These are phyloP conservation scores for Xylariales sp. DNA, from an alignment of 2,329 filamentous ascomycete genomes.

Conservation along the genomic window DNA sequence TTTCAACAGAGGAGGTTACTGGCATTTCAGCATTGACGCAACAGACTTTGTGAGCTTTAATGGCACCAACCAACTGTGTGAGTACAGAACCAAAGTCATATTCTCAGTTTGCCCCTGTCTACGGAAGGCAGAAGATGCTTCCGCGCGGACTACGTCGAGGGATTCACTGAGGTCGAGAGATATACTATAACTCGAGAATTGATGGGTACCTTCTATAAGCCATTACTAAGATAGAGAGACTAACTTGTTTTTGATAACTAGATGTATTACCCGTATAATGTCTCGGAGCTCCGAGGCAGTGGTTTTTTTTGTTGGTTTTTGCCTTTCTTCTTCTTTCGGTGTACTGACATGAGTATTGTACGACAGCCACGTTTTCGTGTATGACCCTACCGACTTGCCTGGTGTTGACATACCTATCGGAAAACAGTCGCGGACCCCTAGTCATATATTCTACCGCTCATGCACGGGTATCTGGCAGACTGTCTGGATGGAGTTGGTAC, in stretches of 20 bases:
- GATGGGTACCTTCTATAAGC: too few relatives aligned
- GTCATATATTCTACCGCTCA: constrained; percentile 66
- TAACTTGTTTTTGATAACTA: too few relatives aligned
- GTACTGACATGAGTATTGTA: neutral
- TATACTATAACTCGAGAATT: too few relatives aligned
- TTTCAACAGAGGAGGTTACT: constrained; percentile 57
- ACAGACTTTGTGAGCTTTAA: constrained; percentile 38
- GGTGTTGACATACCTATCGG: constrained; percentile 57
- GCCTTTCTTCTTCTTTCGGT: constrained; percentile 4
- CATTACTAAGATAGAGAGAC: too few relatives aligned
- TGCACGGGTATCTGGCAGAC: constrained; percentile 73
- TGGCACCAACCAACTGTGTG: constrained; percentile 50
- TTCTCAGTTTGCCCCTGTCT: too few relatives aligned
- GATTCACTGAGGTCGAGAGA: too few relatives aligned
- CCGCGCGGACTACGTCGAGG: too few relatives aligned
- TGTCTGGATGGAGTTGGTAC: constrained; percentile 65
- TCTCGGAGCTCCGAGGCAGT: too few relatives aligned
- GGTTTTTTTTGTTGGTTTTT: too few relatives aligned
- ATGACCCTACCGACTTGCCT: constrained; percentile 59
- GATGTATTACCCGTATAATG: too few relatives aligned
- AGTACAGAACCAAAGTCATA: too few relatives aligned
- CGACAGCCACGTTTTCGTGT: constrained; percentile 56
- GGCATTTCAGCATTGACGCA: constrained; percentile 55
- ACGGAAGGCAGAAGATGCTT: too few relatives aligned
- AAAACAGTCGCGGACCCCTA: constrained; percentile 54